A percentile compares a stretch with the other conserved stretches of the same genome.
These are phyloP conservation scores for Talaromyces sp. DNA, from an alignment of 2,329 filamentous ascomycete genomes.

Conservation along the genomic window DNA sequence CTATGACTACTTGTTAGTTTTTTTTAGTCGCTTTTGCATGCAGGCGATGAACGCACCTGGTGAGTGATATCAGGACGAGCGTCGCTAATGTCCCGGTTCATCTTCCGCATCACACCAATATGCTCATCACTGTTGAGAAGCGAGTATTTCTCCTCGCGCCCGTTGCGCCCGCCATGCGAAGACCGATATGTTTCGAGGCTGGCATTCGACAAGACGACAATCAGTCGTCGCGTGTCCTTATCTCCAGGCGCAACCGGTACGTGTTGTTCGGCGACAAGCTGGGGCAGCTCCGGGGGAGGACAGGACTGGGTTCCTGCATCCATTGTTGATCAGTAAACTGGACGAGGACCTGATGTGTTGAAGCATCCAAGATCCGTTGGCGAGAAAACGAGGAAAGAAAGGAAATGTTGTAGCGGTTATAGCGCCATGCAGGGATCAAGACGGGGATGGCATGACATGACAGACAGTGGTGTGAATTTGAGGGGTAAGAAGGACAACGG, in stretches of 20 bases:
- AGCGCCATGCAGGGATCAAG: not conserved
- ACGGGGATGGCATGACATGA: not conserved
- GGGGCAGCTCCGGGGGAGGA: constrained; percentile 82
- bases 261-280: constrained; percentile 90
- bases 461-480: not conserved
- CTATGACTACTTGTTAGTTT: constrained; percentile 45
- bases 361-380: constrained; percentile 9
- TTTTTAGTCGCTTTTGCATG: constrained; percentile 10
- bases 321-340: constrained; percentile 12
- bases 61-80: constrained; percentile 97
- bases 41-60: constrained; percentile 59
- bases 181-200: constrained; percentile 97
- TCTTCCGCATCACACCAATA: constrained; percentile 98
- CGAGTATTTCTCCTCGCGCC: constrained; percentile 89
- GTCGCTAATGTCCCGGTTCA: constrained; percentile 98
- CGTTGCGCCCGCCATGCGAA: constrained; percentile 62
- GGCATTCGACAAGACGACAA: constrained; percentile 94
- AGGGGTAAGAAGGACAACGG: not conserved
- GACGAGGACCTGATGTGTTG: constrained; percentile 6
- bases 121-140: constrained; percentile 98
- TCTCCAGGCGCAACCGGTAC: constrained; percentile 76
- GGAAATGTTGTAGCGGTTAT: not conserved
- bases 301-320: constrained; percentile 81
- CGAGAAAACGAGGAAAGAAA: constrained; percentile 4
- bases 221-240: constrained; percentile 84